Percentiles rank a stretch among this genome's conserved stretches.
Evolutionary conservation across 225 moss, liverwort and hornwort species (phyloP).

Genomic region (Asterella californica): DNA sequence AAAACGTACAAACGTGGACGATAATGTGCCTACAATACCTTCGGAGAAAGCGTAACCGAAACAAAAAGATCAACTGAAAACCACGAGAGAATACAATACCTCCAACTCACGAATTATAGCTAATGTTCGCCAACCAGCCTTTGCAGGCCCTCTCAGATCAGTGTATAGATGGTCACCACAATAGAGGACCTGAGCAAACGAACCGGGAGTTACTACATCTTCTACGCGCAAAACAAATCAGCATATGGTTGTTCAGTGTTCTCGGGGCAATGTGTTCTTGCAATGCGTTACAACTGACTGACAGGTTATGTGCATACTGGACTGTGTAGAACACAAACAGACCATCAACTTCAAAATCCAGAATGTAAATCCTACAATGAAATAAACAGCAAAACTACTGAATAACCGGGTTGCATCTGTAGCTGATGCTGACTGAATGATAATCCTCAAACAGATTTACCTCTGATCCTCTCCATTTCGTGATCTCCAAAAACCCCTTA

Average conservation of each 20-base stretch:
- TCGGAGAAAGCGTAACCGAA: not conserved
- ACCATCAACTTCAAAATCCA: not conserved
- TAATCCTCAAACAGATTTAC: constrained; percentile 30
- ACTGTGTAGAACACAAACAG: not conserved
- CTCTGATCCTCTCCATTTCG: constrained; percentile 85
- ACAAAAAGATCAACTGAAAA: not conserved
- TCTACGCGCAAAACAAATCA: not conserved
- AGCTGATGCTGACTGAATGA: not conserved
- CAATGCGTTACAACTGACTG: not conserved
- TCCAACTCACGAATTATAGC: constrained; percentile 92
- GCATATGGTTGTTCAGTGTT: not conserved
- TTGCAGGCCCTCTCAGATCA: constrained; percentile 86
- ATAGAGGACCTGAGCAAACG: constrained; percentile 60
- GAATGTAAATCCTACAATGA: not conserved
- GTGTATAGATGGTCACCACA: constrained; percentile 94
- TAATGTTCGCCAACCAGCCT: constrained; percentile 95
- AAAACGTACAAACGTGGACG: not conserved
- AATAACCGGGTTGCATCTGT: not conserved
- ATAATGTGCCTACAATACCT: not conserved
- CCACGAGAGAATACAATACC: constrained; percentile 31
- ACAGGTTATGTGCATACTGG: not conserved
- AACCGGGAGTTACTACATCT: not conserved
- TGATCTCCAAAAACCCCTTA: constrained; percentile 62
- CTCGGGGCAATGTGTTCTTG: not conserved
- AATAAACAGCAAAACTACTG: not conserved